Base-by-base conservation (phyloP, 257 asterid species). In the Thymus mandschuricus region DNA sequence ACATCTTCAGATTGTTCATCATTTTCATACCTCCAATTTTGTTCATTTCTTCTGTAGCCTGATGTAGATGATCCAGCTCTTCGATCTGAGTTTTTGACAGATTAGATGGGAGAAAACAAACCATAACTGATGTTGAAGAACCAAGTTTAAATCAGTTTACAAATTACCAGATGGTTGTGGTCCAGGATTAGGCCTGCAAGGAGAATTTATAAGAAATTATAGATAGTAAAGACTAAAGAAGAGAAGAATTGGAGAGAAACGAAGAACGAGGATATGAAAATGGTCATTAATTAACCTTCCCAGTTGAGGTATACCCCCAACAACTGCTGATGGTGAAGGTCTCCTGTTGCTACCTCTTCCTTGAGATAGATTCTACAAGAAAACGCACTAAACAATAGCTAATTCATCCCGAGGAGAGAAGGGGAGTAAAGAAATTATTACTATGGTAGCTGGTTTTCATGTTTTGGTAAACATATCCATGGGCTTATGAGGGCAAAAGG, bases 281-380 rank as follows among this genome's bases (percentile, higher is more conserved):
- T 56, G 81, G 69, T 65, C 41, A 69, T 6, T 7, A 50, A 69
- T 6, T 7, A 50, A 92, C 96, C 98, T 88, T 92, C 95, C 94
- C 28, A 88, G 74, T 48, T 90, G 96, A 78, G 98, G 97, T 78
- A 89, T 74, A 69, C 97, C 98, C 75, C 97, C 96, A 33, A 83
- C 92, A 78, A 86, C 88, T 57, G 98, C 75, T 55, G 96, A 78
- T 44, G 96, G 56, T 15, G 90, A 83, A 65, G 96, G 91, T 79
- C 89, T 84, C 82, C 95, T 84, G 67, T 81, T 87, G 57, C 78
- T 51, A 76, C 79, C 84, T 82, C 95, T 84, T 77, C 81, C 89
- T 81, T 91, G 95, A 78, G 95, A 84, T 56, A 87, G 82, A 82
- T 91, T 88, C 97, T 91, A 81, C 66, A 75, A 66, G 35, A 76